These are phyloP conservation scores for Caryocar brasiliense DNA, from an alignment of 441 rosid genomes.

Conservation along the genomic window DNA sequence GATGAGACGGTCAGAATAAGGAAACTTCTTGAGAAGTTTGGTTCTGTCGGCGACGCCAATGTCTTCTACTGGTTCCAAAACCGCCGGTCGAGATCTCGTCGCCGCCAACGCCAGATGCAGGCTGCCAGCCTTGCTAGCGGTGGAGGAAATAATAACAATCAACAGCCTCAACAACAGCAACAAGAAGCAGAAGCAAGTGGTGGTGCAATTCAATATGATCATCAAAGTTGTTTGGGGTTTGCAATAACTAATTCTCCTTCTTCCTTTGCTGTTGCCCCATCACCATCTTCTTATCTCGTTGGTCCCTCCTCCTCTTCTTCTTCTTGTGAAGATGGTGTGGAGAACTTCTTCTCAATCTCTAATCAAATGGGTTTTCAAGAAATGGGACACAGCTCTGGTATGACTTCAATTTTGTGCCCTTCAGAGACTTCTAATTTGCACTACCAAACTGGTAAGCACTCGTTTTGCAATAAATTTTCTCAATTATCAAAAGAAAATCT, in stretches of 20 bases:
- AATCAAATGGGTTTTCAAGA: constrained; percentile 61
- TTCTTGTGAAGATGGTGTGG: constrained; percentile 40
- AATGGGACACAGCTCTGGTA: constrained; percentile 37
- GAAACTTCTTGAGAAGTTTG: constrained; percentile 80
- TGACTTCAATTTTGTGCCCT: constrained; percentile 42
- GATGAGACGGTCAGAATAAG: constrained; percentile 86
- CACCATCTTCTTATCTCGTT: constrained; percentile 31
- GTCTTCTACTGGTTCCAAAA: constrained; percentile 99
- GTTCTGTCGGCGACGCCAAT: constrained; percentile 87
- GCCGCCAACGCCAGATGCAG: constrained; percentile 86
- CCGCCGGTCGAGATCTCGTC: constrained; percentile 88
- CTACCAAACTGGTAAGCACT: constrained; percentile 55
- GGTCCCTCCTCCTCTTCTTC: constrained; percentile 46
- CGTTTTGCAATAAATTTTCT: constrained; percentile 23
- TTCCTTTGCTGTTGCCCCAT: constrained; percentile 23
- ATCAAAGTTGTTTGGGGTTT: constrained; percentile 19
- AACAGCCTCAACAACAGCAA: no score
- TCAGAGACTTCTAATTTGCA: constrained; percentile 53
- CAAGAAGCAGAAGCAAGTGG: constrained; percentile 17
- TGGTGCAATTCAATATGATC: constrained; percentile 38
- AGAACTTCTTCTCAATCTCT: constrained; percentile 40
- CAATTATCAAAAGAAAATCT: constrained; percentile 8
- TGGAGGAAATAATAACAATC: constrained; percentile 15
- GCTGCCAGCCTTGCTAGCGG: constrained; percentile 49
- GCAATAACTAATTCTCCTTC: constrained; percentile 18